Conservation (phyloP, 2,329 filamentous ascomycete species). For the Sclerotinia subarctica region DNA sequence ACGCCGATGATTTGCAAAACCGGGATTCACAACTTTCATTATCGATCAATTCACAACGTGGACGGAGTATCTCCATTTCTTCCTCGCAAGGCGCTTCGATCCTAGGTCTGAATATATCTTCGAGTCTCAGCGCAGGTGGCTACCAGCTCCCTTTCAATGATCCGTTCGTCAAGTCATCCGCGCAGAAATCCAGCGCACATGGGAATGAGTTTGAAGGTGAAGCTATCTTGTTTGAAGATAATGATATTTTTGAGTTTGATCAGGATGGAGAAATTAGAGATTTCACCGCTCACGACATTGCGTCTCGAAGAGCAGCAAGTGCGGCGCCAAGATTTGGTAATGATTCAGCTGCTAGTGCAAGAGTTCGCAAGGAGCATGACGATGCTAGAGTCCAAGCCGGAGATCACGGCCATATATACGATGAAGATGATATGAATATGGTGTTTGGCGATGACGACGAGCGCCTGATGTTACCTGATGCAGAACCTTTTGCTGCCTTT, state of each 20-base stretch:
- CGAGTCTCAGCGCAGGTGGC: conserved; percentile 43
- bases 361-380: conserved; percentile 44
- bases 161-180: conserved; percentile 37
- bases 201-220: conserved; percentile 38
- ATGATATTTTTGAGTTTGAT: conserved; percentile 54
- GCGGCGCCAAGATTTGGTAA: conserved; percentile 27
- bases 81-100: conserved; percentile 24
- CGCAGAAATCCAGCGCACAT: conserved; percentile 36
- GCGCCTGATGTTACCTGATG: conserved; percentile 35
- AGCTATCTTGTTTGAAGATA: conserved; percentile 36
- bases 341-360: conserved; percentile 41
- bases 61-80: conserved; percentile 26
- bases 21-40: conserved; percentile 38
- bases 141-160: conserved; percentile 35
- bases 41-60: conserved; percentile 33
- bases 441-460: conserved; percentile 39
- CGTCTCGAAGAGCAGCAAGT: conserved; percentile 25
- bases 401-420: conserved; percentile 21
- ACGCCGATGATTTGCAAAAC: conserved; percentile 28
- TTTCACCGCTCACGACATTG: conserved; percentile 35
- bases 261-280: conserved; percentile 58
- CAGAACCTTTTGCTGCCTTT: conserved; percentile 31
- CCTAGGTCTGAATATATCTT: conserved; percentile 49
- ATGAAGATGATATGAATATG: conserved; percentile 33
- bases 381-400: conserved; percentile 38